Percentiles rank a stretch among this genome's conserved stretches.
Evolutionary conservation across 2,329 filamentous ascomycete species (phyloP).

Genomic region (Ophiostoma australiae): DNA sequence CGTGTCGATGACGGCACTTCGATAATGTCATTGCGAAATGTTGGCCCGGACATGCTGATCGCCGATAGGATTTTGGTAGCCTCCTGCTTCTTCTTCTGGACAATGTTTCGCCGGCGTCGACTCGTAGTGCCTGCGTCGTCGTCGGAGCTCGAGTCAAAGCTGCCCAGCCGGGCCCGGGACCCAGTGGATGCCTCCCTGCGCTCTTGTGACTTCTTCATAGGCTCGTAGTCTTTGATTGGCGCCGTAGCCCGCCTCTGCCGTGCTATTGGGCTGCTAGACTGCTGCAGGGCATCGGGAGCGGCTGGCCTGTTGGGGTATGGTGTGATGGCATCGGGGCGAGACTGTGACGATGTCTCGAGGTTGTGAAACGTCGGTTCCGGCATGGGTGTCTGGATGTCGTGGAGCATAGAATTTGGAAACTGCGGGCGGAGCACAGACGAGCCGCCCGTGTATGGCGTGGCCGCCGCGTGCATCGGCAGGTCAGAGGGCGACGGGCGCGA

Average conservation of each 20-base stretch:
- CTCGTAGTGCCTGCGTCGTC: constrained; percentile 35
- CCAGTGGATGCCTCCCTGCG: constrained; percentile 31
- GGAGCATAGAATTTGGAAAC: constrained; percentile 17
- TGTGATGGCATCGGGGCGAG: constrained; percentile 8
- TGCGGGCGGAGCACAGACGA: constrained; percentile 50
- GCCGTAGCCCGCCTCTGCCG: constrained; percentile 24
- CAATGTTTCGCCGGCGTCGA: constrained; percentile 36
- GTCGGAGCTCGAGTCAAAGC: constrained; percentile 27
- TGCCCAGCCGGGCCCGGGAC: constrained; percentile 29
- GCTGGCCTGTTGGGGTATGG: constrained; percentile 12
- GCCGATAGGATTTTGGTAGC: constrained; percentile 38
- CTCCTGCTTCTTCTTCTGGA: constrained; percentile 38
- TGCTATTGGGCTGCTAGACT: constrained; percentile 17
- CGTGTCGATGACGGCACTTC: constrained; percentile 35
- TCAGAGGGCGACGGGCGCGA: constrained; percentile 52
- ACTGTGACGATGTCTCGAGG: constrained; percentile 20
- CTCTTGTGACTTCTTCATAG: constrained; percentile 45
- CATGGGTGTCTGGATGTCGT: constrained; percentile 17
- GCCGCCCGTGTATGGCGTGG: constrained; percentile 43
- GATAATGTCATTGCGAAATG: constrained; percentile 36
- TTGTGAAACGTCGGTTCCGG: constrained; percentile 16
- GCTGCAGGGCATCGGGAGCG: neutral
- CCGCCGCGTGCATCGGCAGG: constrained; percentile 37
- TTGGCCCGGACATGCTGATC: constrained; percentile 37
- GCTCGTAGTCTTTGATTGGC: constrained; percentile 43